A percentile compares a stretch with the other conserved stretches of the same genome.
Conservation (phyloP, 768 basidiomycete genomes). For the Mycena sanguinolenta region DNA sequence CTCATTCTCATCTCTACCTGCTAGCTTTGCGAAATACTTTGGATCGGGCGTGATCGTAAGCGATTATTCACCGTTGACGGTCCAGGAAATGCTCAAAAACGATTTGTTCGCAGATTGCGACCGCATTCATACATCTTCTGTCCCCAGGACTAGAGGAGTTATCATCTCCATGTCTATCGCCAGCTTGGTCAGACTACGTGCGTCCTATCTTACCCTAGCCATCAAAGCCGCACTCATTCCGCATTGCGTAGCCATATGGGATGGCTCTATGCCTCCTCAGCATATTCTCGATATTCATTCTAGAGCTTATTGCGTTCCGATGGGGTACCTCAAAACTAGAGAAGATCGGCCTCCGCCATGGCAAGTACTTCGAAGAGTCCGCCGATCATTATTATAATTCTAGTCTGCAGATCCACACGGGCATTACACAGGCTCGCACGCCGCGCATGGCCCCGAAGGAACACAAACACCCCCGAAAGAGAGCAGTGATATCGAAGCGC, state of each 20-base stretch:
- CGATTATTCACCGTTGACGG: slow-evolving; percentile 15
- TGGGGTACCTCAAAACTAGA: slow-evolving; percentile 83
- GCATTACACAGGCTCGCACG: slow-evolving; percentile 69
- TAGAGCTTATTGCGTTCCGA: slow-evolving; percentile 91
- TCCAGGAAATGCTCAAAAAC: not conserved
- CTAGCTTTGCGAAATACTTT: slow-evolving; percentile 90
- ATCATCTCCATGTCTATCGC: slow-evolving; percentile 76
- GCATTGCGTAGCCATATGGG: slow-evolving; percentile 76
- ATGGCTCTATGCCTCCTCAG: slow-evolving; percentile 86
- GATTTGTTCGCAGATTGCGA: slow-evolving; percentile 73
- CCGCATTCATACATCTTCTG: slow-evolving; percentile 90
- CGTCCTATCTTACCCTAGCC: slow-evolving; percentile 43
- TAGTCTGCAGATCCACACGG: slow-evolving; percentile 71
- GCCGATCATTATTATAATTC: slow-evolving; percentile 18
- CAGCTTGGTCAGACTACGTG: slow-evolving; percentile 84
- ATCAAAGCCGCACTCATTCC: slow-evolving; percentile 12
- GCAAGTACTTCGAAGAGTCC: slow-evolving; percentile 49
- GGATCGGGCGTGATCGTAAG: slow-evolving; percentile 90
- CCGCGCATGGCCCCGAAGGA: slow-evolving; percentile 80
- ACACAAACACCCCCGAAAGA: slow-evolving; percentile 29
- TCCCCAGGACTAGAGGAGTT: slow-evolving; percentile 82
- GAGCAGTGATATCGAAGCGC: slow-evolving; percentile 14
- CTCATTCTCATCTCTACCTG: not conserved
- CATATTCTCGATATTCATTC: slow-evolving; percentile 87
- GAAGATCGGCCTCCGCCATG: slow-evolving; percentile 73